phyloP scores from a whole-genome alignment of 2,329 filamentous ascomycete species.

The Aschersonia sp. region DNA sequence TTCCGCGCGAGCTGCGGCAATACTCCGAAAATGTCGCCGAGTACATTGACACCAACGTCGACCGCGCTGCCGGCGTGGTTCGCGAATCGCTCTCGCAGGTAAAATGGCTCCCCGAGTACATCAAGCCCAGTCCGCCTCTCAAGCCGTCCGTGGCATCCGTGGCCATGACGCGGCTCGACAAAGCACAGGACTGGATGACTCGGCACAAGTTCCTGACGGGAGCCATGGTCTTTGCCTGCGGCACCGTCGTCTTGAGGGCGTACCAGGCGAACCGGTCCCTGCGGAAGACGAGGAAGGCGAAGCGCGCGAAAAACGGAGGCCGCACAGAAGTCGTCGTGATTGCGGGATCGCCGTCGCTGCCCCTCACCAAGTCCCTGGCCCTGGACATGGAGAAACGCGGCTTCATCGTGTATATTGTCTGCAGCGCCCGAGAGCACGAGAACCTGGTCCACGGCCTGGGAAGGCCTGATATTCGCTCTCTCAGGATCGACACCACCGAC shows the following conservation, averaged over 20 bases:
- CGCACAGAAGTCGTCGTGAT: constrained; percentile 78
- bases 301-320: constrained; percentile 66
- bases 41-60: constrained; percentile 68
- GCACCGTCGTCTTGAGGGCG: constrained; percentile 43
- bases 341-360: constrained; percentile 74
- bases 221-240: constrained; percentile 53
- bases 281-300: constrained; percentile 59
- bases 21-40: constrained; percentile 64
- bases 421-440: constrained; percentile 75
- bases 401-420: constrained; percentile 86
- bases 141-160: constrained; percentile 17
- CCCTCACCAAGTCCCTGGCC: constrained; percentile 69
- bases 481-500: constrained; percentile 73
- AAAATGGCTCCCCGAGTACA: constrained; percentile 57
- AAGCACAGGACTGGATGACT: constrained; percentile 54
- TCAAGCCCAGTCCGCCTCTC: constrained; percentile 43
- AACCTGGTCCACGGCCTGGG: constrained; percentile 59
- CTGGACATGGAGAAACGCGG: constrained; percentile 81
- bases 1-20: constrained; percentile 48
- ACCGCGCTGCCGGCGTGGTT: constrained; percentile 56
- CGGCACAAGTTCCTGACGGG: constrained; percentile 62
- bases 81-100: constrained; percentile 54
- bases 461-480: constrained; percentile 66
- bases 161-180: constrained; percentile 27
- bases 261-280: constrained; percentile 39